Evolutionary conservation across 2,329 filamentous ascomycete genomes (phyloP), one percentile per base, ranked within the genome.

Genomic region (Aureobasidium mangrovei): DNA sequence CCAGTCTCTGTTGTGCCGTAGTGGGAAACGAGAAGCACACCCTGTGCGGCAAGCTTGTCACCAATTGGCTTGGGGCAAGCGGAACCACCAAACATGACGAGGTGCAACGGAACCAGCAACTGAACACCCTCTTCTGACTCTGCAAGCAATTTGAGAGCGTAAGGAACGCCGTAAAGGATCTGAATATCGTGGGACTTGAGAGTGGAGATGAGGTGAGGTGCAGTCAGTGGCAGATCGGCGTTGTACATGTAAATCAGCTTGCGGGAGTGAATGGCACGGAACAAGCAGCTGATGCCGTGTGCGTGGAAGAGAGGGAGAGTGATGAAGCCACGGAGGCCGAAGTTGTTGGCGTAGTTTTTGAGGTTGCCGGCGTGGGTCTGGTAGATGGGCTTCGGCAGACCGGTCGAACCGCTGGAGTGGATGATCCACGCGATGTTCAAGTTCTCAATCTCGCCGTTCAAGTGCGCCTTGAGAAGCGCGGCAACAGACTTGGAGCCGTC

Each of bases 141-240:
- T 0, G 75, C 74, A 1, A 85, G 69, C 0, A 85, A 65, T 59
- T 84, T 84, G 18, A 85, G 63, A 0, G 77, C 76, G 58, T 84
- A 84, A 0, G 82, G 82, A 0, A 85, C 82, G 1, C 72, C 76
- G 56, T 81, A 77, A n/a, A 85, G 74, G 24, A 78, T 75, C 46
- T 82, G 77, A 32, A 63, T 61, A 4, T 61, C 60, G 29, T 60
- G 60, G 24, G 57, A 38, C 12, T 33, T 55, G n/a, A 62, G 52
- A 2, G 60, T 62, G 3, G 53, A 29, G 5, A 62, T 51, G 8
- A 63, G 56, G 47, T 63, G 56, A 32, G 58, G 59, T 8, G 58
- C 57, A 0, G 80, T 79, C 3, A 82, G 62, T 0, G 80, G 80
- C 2, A 82, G 60, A 1, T 69, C 67, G 0, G 77, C 74, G 58